These are phyloP conservation scores for Suzukiozyma palmioleophila DNA, from an alignment of 1,139 yeast genomes.

Conservation along the genomic window DNA sequence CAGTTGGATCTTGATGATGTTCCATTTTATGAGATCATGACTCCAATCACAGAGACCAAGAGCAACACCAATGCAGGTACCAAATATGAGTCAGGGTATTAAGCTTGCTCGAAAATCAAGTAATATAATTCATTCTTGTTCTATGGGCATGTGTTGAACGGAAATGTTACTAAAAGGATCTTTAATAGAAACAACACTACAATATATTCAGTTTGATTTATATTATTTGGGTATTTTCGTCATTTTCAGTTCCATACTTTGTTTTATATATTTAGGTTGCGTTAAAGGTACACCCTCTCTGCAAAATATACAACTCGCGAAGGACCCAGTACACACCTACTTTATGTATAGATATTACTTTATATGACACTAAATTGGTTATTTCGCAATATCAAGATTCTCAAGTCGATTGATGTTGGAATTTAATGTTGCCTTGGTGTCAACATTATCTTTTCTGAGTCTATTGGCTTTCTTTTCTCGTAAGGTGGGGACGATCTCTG, in stretches of 20 bases:
- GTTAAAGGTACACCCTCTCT: not conserved
- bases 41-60: constrained; percentile 10
- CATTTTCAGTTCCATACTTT: not conserved
- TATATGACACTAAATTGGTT: too few species aligned
- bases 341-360: not conserved
- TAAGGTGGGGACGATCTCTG: constrained; percentile 18
- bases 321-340: not conserved
- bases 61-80: constrained; percentile 1
- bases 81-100: constrained; percentile 19
- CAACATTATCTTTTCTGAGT: constrained; percentile 12
- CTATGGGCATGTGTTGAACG: constrained; percentile 8
- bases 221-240: not conserved
- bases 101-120: constrained; percentile 33
- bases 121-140: constrained; percentile 20
- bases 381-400: constrained; percentile 17
- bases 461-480: constrained; percentile 13
- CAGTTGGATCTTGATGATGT: constrained; percentile 6
- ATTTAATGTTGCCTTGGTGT: constrained; percentile 22
- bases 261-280: constrained; percentile 1
- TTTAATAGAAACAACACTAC: constrained; percentile 1
- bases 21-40: constrained; percentile 10
- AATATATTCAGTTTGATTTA: not conserved
- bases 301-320: not conserved
- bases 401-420: constrained; percentile 35
- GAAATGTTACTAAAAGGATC: not conserved